Evolutionary conservation across 2,329 filamentous ascomycete species (phyloP), one percentile per base, ranked within the genome.

Genomic region (Mollisiaceae sp.): DNA sequence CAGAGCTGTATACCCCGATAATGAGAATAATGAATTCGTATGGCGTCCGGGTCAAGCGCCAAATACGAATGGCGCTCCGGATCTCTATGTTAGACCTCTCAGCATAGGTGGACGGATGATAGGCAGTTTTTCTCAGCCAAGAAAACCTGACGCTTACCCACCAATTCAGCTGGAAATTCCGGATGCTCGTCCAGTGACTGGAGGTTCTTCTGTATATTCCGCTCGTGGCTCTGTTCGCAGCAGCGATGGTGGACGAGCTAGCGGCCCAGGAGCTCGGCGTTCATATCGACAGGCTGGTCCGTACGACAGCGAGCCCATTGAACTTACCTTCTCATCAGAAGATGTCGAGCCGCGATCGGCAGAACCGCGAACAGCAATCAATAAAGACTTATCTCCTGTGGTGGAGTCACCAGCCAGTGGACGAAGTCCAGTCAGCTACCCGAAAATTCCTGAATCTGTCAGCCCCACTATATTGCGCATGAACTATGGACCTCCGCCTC

Each of bases 341-440:
- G 69, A 69, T 22, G 39, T 57, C 15, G 69, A 69, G 39, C 57
- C 68, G 22, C 62, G 58, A 38, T 67, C 65, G 35, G 65, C 59
- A 27, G 69, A 65, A 2, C 56, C 60, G 14, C 50, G 57, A 41
- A 57, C 60, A 52, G 50, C 47, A 24, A 57, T 47, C 1, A 60
- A 38, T 1, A 50, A 24, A 24, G 72, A 73, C 15, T 64, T 75
- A 4, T 75, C 73, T 27, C 75, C 75, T 9, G 74, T 76, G 2
- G 67, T 71, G 8, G 74, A 75, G 63, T 74, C 71, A 24, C 75
- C 75, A 6, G 62, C 69, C 12, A 70, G 65, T 43, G 72, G 72
- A 12, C 62, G 57, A 22, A 71, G 71, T 63, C 73, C 73, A n/a
- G 74, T 74, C 24, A 69, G 63, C 18, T 74, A 74, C 47, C 73